Conservation (phyloP, 208 protist species). For the Acanthamoeba sp. region DNA sequence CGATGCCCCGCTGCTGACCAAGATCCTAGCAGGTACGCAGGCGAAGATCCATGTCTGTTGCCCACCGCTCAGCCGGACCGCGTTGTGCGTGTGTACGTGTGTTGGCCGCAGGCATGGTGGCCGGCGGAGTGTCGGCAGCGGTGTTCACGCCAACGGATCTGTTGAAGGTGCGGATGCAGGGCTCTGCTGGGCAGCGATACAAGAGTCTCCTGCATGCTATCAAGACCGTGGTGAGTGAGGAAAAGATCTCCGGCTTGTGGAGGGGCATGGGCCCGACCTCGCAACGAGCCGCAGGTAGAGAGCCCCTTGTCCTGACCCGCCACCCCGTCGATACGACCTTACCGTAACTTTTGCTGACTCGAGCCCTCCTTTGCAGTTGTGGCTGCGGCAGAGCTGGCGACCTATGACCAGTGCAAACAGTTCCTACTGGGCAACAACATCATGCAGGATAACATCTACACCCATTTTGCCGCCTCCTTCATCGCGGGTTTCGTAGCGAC, state of each 20-base stretch:
- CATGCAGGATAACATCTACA: slow-evolving; percentile 69
- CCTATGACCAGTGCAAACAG: slow-evolving; percentile 84
- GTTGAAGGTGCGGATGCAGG: slow-evolving; percentile 84
- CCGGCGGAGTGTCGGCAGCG: slow-evolving; percentile 75
- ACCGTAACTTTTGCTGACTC: background rate
- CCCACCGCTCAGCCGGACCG: too few species aligned
- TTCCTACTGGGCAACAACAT: slow-evolving; percentile 61
- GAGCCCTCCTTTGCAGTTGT: background rate
- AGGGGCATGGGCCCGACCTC: slow-evolving; percentile 77
- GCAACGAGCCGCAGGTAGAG: slow-evolving; percentile 75
- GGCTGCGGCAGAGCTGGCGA: slow-evolving; percentile 76
- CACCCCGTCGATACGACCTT: background rate
- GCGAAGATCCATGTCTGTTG: too few species aligned
- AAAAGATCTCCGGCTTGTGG: slow-evolving; percentile 75
- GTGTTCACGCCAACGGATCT: slow-evolving; percentile 82
- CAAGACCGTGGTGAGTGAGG: slow-evolving; percentile 59
- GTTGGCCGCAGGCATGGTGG: background rate
- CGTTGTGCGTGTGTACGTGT: too few species aligned
- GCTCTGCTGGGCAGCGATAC: slow-evolving; percentile 61
- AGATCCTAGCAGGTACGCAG: slow-evolving; percentile 71
- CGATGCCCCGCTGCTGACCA: slow-evolving; percentile 59
- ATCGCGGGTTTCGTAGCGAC: slow-evolving; percentile 79
- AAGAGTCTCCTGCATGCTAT: slow-evolving; percentile 68
- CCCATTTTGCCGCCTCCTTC: slow-evolving; percentile 71
- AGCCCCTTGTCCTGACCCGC: background rate